phyloP scores from a whole-genome alignment of 2,329 filamentous ascomycete species.

The Fusarium oxysporum region DNA sequence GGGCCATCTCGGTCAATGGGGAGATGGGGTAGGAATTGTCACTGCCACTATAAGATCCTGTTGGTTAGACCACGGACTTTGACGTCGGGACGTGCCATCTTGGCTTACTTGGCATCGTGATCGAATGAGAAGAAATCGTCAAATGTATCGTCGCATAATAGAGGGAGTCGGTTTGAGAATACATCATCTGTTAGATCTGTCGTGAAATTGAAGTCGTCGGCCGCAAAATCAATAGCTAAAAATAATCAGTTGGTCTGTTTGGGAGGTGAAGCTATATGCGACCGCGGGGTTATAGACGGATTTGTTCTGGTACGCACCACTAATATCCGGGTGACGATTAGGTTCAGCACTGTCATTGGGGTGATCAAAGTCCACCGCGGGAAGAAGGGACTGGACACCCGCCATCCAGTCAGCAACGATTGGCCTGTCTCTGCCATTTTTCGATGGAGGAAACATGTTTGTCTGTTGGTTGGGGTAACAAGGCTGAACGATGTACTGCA shows the following conservation, averaged over 20 bases:
- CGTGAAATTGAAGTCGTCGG: not conserved
- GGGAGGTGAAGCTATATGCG: not conserved
- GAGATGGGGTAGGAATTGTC: not conserved
- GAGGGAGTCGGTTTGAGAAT: not conserved
- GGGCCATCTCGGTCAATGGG: not conserved
- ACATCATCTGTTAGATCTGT: not conserved
- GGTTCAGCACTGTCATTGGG: not conserved
- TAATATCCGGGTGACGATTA: not conserved
- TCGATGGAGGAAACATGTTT: not conserved
- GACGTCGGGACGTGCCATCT: not conserved
- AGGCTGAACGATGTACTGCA: not conserved
- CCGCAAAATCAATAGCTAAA: not conserved
- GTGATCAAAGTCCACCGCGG: not conserved
- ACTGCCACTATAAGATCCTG: not conserved
- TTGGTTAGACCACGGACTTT: not conserved
- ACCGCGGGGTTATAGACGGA: not conserved
- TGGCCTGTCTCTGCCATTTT: not conserved
- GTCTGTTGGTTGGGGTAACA: not conserved
- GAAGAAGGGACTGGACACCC: constrained; percentile 5
- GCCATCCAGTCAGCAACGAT: constrained; percentile 1
- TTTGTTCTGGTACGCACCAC: not conserved
- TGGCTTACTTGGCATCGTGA: not conserved
- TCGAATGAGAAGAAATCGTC: not conserved
- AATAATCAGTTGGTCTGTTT: not conserved
- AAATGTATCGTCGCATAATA: not conserved